Percentiles rank a stretch among this genome's conserved stretches.
These are phyloP conservation scores for Ricinus communis DNA, from an alignment of 345 rosid species.

Conservation along the genomic window DNA sequence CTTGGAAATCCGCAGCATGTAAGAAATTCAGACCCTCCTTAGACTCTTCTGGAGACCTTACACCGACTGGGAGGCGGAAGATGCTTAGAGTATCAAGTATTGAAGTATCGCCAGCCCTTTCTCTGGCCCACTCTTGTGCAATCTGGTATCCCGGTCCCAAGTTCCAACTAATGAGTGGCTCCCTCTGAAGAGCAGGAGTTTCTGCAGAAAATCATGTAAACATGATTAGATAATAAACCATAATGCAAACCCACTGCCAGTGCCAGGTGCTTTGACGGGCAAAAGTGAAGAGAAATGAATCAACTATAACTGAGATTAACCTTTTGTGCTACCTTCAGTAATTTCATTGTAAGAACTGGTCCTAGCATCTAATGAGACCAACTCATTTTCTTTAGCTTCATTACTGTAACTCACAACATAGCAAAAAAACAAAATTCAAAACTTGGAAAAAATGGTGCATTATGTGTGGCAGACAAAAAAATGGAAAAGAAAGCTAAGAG, in stretches of 20 bases:
- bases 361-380: constrained; percentile 31
- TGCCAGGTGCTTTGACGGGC: constrained; percentile 9
- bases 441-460: neutral
- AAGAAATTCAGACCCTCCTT: constrained; percentile 32
- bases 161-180: constrained; percentile 60
- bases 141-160: constrained; percentile 64
- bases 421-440: constrained; percentile 6
- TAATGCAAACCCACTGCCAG: constrained; percentile 5
- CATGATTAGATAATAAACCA: constrained; percentile 12
- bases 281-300: constrained; percentile 11
- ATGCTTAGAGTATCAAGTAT: constrained; percentile 52
- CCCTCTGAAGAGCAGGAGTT: constrained; percentile 61
- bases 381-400: constrained; percentile 38
- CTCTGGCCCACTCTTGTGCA: constrained; percentile 69
- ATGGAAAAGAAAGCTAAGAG: constrained; percentile 6
- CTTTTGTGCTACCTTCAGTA: constrained; percentile 55
- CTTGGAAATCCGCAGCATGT: constrained; percentile 29
- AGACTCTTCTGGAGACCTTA: constrained; percentile 56
- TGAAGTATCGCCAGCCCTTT: constrained; percentile 57
- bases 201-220: constrained; percentile 39
- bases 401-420: constrained; percentile 22
- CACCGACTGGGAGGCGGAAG: constrained; percentile 84
- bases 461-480: neutral
- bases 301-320: constrained; percentile 15
- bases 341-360: constrained; percentile 31